Evolutionary conservation across 257 asterid genomes (phyloP).

Genomic region (Nicotiana otophora): DNA sequence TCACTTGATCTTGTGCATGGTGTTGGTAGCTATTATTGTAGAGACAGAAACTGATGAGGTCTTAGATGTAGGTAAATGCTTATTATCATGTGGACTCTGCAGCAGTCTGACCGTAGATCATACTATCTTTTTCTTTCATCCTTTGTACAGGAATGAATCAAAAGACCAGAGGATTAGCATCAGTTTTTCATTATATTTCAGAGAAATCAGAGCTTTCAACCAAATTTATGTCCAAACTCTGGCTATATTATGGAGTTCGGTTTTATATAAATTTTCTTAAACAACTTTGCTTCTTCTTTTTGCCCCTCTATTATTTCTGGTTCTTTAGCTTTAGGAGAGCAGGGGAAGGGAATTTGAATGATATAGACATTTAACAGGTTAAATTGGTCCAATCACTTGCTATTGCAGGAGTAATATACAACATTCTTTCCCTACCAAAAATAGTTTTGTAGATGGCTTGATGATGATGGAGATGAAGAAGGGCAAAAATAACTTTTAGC

Average conservation of each 20-base stretch:
- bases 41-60: background rate
- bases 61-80: background rate
- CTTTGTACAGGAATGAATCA: background rate
- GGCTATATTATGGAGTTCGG: background rate
- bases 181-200: background rate
- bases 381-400: too few relatives aligned
- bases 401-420: too few relatives aligned
- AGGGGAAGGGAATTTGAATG: background rate
- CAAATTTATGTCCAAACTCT: too few relatives aligned
- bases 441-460: too few relatives aligned
- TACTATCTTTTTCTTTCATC: background rate
- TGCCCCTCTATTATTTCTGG: background rate
- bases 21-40: background rate
- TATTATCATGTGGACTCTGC: background rate
- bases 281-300: background rate
- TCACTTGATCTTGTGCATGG: background rate
- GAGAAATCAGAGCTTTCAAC: background rate
- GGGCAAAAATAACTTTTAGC: too few relatives aligned
- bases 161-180: background rate
- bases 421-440: too few relatives aligned
- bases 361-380: background rate
- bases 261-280: too few relatives aligned
- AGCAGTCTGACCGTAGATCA: background rate
- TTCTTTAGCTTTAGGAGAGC: background rate
- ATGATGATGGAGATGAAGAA: too few relatives aligned